phyloP scores from a whole-genome alignment of 257 asterid species.

The Rauvolfia tetraphylla region DNA sequence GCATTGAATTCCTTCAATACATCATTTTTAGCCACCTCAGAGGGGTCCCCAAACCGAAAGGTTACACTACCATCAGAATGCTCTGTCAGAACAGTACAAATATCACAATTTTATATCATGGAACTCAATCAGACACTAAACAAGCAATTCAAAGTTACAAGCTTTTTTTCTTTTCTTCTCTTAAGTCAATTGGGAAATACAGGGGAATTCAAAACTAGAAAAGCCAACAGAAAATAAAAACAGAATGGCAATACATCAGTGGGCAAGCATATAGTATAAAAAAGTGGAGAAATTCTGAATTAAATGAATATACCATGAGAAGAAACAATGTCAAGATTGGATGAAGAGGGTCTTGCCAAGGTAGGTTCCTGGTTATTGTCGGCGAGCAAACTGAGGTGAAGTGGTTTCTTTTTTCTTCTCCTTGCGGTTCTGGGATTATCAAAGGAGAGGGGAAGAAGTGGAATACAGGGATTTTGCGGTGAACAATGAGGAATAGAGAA shows the following conservation, averaged over 20 bases:
- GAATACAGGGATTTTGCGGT: constrained; percentile 23
- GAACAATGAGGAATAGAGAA: constrained; percentile 24
- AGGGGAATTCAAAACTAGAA: not conserved
- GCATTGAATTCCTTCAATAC: constrained; percentile 32
- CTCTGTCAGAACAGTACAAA: constrained; percentile 50
- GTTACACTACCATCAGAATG: constrained; percentile 68
- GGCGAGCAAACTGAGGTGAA: constrained; percentile 33
- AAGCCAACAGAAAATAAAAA: not conserved
- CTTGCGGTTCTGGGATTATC: constrained; percentile 25
- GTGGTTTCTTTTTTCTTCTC: constrained; percentile 27
- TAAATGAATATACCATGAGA: constrained; percentile 48
- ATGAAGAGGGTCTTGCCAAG: constrained; percentile 25
- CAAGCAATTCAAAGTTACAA: not conserved
- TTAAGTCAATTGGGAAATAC: not conserved
- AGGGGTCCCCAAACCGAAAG: constrained; percentile 79
- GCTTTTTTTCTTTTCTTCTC: not conserved
- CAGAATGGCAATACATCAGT: not conserved
- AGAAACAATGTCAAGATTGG: constrained; percentile 45
- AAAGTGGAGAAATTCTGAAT: not conserved
- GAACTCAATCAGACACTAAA: not conserved
- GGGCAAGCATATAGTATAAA: not conserved
- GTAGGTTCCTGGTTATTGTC: constrained; percentile 6
- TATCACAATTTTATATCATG: constrained; percentile 12
- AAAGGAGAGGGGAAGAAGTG: constrained; percentile 21
- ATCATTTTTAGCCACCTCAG: constrained; percentile 37